Conservation (phyloP, 2,329 filamentous ascomycete species). For the Coccinonectria pachysandricola region DNA sequence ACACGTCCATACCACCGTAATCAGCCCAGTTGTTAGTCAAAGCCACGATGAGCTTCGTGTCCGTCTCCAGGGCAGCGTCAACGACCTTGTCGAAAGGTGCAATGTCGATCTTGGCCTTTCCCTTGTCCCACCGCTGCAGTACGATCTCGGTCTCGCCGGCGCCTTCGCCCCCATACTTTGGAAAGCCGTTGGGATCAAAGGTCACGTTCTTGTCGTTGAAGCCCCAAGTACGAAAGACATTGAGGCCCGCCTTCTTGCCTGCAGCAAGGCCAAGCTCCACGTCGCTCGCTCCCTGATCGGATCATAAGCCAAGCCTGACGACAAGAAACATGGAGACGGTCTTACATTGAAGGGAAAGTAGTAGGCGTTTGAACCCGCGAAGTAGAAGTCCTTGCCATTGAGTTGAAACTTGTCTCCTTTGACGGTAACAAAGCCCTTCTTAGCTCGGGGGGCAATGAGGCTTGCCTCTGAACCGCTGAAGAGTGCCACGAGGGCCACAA, state of each 20-base stretch:
- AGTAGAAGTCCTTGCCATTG: conserved; percentile 35
- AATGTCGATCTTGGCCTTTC: conserved; percentile 42
- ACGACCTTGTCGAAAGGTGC: conserved; percentile 52
- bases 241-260: conserved; percentile 38
- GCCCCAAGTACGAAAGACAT: conserved; percentile 51
- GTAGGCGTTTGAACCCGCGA: conserved; percentile 45
- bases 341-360: conserved; percentile 30
- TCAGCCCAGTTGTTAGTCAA: conserved; percentile 63
- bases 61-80: conserved; percentile 43
- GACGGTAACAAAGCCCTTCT: conserved; percentile 18
- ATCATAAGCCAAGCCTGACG: too few relatives aligned
- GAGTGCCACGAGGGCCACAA: too few relatives aligned
- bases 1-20: conserved; percentile 53
- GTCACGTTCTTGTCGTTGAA: conserved; percentile 47
- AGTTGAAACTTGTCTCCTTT: conserved; percentile 25
- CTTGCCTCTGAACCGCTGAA: too few relatives aligned
- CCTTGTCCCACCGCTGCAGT: conserved; percentile 56
- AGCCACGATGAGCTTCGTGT: conserved; percentile 53
- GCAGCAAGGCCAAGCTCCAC: conserved; percentile 39
- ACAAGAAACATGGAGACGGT: too few relatives aligned
- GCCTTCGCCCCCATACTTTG: conserved; percentile 7
- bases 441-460: too few relatives aligned
- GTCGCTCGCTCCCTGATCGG: too few relatives aligned
- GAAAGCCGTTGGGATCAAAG: conserved; percentile 17
- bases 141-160: conserved; percentile 27